Evolutionary conservation across 805 yeast species (phyloP).

Genomic region (Kluyveromyces aestuarii): DNA sequence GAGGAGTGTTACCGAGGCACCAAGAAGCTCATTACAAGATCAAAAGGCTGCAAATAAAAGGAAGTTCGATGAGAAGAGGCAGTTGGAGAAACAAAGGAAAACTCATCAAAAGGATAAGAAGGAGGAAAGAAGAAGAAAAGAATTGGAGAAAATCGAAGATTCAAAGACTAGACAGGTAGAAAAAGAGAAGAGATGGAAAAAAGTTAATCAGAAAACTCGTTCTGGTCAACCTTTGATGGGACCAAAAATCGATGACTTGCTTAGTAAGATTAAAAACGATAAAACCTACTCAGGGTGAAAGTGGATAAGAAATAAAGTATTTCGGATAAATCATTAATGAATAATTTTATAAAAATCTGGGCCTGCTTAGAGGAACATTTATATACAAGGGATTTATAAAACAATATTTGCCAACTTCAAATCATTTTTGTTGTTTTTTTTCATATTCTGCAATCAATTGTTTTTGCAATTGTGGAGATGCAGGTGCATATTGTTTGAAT

Average conservation of each 20-base stretch:
- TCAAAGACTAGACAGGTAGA: constrained; percentile 31
- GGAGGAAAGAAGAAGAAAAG: constrained; percentile 37
- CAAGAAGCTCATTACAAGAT: constrained; percentile 11
- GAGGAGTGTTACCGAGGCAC: constrained; percentile 14
- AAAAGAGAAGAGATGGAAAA: constrained; percentile 37
- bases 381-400: constrained; percentile 1
- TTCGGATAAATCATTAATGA: background rate
- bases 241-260: constrained; percentile 67
- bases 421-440: constrained; percentile 36
- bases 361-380: constrained; percentile 2
- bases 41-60: constrained; percentile 19
- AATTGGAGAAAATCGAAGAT: constrained; percentile 28
- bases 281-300: constrained; percentile 20
- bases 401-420: background rate
- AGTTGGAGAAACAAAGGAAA: constrained; percentile 29
- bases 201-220: constrained; percentile 46
- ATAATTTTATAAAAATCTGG: background rate
- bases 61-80: constrained; percentile 28
- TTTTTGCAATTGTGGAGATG: constrained; percentile 82
- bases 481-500: constrained; percentile 85
- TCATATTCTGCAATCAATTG: constrained; percentile 79
- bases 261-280: constrained; percentile 65
- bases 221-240: constrained; percentile 89
- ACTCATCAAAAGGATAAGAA: constrained; percentile 21
- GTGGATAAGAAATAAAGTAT: background rate